phyloP scores from a whole-genome alignment of 106 monocot genomes.

The Chionographis japonica region DNA sequence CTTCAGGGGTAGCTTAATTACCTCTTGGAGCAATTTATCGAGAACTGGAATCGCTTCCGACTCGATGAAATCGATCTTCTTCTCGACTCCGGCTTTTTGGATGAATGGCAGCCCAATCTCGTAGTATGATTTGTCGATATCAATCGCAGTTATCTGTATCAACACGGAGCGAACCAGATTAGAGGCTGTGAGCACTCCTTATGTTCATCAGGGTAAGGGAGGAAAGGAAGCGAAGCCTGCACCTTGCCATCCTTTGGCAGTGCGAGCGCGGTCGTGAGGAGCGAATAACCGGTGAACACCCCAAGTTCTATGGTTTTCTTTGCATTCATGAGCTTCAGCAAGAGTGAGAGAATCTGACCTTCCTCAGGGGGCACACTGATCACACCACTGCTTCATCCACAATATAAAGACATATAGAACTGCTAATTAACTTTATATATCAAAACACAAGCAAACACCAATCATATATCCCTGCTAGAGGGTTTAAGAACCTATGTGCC shows the following conservation, averaged over 20 bases:
- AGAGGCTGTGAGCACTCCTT: no score
- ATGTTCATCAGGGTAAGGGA: neutral
- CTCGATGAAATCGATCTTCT: conserved; percentile 48
- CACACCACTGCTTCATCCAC: conserved; percentile 5
- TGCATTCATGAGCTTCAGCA: conserved; percentile 42
- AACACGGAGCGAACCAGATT: neutral
- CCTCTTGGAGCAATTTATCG: conserved; percentile 41
- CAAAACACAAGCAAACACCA: no score
- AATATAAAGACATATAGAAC: neutral
- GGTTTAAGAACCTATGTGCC: no score
- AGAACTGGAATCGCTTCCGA: conserved; percentile 33
- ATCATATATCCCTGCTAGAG: no score
- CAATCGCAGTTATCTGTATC: conserved; percentile 39
- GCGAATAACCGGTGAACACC: conserved; percentile 54
- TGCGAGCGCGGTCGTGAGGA: conserved; percentile 43
- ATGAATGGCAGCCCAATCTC: conserved; percentile 45
- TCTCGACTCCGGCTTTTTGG: conserved; percentile 42
- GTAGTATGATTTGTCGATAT: conserved; percentile 16
- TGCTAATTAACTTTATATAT: no score
- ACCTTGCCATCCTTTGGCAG: conserved; percentile 48
- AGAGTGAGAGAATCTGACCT: conserved; percentile 24
- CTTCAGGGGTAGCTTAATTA: no score
- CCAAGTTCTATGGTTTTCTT: conserved; percentile 49
- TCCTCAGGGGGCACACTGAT: conserved; percentile 45
- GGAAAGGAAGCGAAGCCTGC: neutral